phyloP scores from a whole-genome alignment of 768 basidiomycete genomes.

The Suillus cothurnatus region DNA sequence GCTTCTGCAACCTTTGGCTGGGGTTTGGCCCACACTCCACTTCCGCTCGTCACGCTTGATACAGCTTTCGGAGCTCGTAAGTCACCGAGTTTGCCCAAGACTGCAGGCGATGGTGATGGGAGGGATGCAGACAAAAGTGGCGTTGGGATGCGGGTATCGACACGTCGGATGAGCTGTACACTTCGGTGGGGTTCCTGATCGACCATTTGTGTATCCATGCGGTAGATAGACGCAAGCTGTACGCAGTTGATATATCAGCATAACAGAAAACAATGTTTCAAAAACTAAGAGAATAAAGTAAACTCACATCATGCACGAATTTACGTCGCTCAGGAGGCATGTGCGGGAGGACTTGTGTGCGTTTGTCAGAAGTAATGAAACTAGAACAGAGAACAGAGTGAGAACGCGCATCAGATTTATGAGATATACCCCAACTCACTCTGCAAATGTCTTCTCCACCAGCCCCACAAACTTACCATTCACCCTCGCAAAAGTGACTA shows the following conservation, averaged over 20 bases:
- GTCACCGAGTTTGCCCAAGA: constrained; percentile 64
- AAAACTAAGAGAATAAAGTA: neutral
- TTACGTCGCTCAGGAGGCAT: constrained; percentile 81
- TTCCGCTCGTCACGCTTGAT: neutral
- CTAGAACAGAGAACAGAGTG: constrained; percentile 34
- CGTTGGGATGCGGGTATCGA: constrained; percentile 79
- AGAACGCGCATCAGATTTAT: constrained; percentile 19
- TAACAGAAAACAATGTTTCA: neutral
- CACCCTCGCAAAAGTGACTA: constrained; percentile 58
- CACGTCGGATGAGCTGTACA: constrained; percentile 77
- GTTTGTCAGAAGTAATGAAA: constrained; percentile 70
- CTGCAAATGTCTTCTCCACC: constrained; percentile 82
- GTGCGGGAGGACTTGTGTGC: constrained; percentile 72
- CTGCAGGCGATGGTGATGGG: constrained; percentile 21
- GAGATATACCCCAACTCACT: constrained; percentile 52
- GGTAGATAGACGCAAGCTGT: constrained; percentile 76
- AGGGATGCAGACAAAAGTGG: constrained; percentile 51
- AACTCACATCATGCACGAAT: constrained; percentile 76
- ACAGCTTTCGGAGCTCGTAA: constrained; percentile 38
- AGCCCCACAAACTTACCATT: constrained; percentile 68
- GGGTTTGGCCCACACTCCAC: neutral
- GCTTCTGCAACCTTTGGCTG: constrained; percentile 13
- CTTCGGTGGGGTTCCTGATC: constrained; percentile 91
- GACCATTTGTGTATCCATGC: constrained; percentile 83
- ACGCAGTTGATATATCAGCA: constrained; percentile 5